A percentile compares a stretch with the other conserved stretches of the same genome.
Conservation (phyloP, 2,329 filamentous ascomycete species). For the Pyrenophora seminiperda region DNA sequence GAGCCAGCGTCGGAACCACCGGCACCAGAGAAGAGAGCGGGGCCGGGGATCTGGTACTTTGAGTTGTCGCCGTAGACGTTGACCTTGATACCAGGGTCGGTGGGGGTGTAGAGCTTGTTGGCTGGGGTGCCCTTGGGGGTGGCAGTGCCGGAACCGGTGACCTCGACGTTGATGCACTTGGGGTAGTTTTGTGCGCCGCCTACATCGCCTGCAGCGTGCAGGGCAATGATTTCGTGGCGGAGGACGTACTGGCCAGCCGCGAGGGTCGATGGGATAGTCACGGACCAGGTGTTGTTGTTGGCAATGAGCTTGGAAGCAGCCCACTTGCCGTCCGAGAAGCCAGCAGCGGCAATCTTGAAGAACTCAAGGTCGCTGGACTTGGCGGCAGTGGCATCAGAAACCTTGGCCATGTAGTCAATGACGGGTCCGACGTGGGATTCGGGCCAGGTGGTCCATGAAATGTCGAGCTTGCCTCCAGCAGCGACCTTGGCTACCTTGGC, state of each 20-base stretch:
- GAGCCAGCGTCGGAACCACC: slow-evolving; percentile 28
- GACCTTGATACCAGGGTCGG: slow-evolving; percentile 63
- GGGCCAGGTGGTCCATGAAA: slow-evolving; percentile 72
- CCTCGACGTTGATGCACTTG: slow-evolving; percentile 51
- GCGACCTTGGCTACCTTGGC: slow-evolving; percentile 58
- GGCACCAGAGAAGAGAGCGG: slow-evolving; percentile 44
- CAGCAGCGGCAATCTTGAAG: slow-evolving; percentile 67
- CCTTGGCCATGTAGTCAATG: slow-evolving; percentile 66
- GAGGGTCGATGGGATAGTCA: slow-evolving; percentile 59
- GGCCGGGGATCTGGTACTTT: slow-evolving; percentile 59
- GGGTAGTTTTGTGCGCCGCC: slow-evolving; percentile 56
- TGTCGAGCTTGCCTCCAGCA: slow-evolving; percentile 62
- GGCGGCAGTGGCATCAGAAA: slow-evolving; percentile 60
- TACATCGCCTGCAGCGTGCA: slow-evolving; percentile 58
- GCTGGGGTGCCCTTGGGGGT: slow-evolving; percentile 52
- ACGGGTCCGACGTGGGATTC: slow-evolving; percentile 67
- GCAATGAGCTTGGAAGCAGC: slow-evolving; percentile 60
- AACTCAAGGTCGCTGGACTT: slow-evolving; percentile 61
- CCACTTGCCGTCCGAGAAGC: slow-evolving; percentile 60
- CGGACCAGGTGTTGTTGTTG: slow-evolving; percentile 55
- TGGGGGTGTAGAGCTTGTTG: slow-evolving; percentile 61
- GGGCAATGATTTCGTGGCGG: slow-evolving; percentile 64
- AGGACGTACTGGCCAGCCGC: slow-evolving; percentile 63
- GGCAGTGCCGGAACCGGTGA: slow-evolving; percentile 60
- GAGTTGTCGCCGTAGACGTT: slow-evolving; percentile 60